Conservation (phyloP, 2,329 filamentous ascomycete species). For the Colletotrichum eleusines region DNA sequence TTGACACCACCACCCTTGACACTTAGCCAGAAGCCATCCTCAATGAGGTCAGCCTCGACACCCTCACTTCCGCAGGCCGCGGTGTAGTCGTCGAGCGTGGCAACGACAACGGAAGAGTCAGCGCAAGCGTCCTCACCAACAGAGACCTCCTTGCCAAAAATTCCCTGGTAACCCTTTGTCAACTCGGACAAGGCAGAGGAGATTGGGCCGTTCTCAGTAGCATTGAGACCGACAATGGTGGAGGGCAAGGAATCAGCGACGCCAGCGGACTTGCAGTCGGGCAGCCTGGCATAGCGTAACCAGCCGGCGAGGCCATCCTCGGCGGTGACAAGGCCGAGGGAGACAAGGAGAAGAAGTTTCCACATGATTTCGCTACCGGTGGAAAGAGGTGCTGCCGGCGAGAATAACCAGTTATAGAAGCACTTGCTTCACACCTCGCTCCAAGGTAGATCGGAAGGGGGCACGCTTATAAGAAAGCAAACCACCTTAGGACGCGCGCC, state of each 20-base stretch:
- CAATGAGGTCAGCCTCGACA: conserved; percentile 53
- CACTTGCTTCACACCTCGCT: conserved; percentile 16
- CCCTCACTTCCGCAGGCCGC: conserved; percentile 58
- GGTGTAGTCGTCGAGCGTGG: conserved; percentile 44
- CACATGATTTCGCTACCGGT: conserved; percentile 44
- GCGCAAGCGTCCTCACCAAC: conserved; percentile 44
- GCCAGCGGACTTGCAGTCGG: conserved; percentile 44
- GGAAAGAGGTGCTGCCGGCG: conserved; percentile 11
- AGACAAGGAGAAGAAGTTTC: conserved; percentile 46
- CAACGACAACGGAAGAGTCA: conserved; percentile 41
- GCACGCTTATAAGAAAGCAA: conserved; percentile 21
- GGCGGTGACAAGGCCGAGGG: conserved; percentile 57
- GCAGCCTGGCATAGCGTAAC: conserved; percentile 72
- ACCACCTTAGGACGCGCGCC: neutral
- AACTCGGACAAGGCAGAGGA: conserved; percentile 71
- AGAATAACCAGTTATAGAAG: conserved; percentile 24
- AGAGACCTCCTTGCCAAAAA: conserved; percentile 63
- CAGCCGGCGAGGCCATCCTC: conserved; percentile 73
- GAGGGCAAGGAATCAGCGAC: conserved; percentile 58
- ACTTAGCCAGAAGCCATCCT: conserved; percentile 73
- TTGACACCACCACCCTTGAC: conserved; percentile 60
- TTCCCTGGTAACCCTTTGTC: conserved; percentile 66
- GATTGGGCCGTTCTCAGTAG: conserved; percentile 66
- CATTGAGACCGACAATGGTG: conserved; percentile 66
- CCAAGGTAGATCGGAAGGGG: conserved; percentile 1